Evolutionary conservation across 148 eudicot genomes (phyloP).

Genomic region (Persicaria tinctoria): DNA sequence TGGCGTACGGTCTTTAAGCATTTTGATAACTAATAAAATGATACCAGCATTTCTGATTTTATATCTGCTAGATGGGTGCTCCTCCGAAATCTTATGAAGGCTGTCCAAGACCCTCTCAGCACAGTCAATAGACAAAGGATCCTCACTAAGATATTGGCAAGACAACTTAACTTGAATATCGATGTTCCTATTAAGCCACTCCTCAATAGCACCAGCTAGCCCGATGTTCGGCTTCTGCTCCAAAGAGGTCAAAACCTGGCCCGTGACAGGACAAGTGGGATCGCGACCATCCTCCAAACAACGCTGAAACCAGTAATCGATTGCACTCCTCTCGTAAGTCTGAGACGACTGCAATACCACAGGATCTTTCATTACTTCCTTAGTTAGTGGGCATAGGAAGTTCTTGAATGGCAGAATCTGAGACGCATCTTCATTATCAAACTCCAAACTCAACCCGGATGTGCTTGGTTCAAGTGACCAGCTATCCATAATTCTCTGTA

Average conservation of each 20-base stretch:
- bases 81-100: constrained; percentile 44
- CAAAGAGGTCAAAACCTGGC: constrained; percentile 44
- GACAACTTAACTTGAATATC: constrained; percentile 51
- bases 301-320: constrained; percentile 60
- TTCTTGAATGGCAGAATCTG: constrained; percentile 56
- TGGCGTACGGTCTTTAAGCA: constrained; percentile 40
- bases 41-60: constrained; percentile 49
- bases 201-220: constrained; percentile 70
- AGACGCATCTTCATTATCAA: constrained; percentile 42
- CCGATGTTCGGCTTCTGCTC: constrained; percentile 65
- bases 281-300: constrained; percentile 65
- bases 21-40: constrained; percentile 28
- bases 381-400: constrained; percentile 61
- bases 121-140: constrained; percentile 27
- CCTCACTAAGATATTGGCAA: constrained; percentile 39
- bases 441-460: constrained; percentile 30
- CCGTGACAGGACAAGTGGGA: constrained; percentile 75
- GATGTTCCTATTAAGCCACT: constrained; percentile 55
- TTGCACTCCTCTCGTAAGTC: constrained; percentile 60
- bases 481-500: constrained; percentile 42
- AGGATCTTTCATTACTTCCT: constrained; percentile 73
- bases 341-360: constrained; percentile 62
- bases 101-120: constrained; percentile 39
- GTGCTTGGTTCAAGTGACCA: constrained; percentile 38
- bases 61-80: constrained; percentile 48